Evolutionary conservation across 495 filamentous ascomycete species (phyloP), one percentile per base, ranked within the genome.

Genomic region (Entonaema liquescens): DNA sequence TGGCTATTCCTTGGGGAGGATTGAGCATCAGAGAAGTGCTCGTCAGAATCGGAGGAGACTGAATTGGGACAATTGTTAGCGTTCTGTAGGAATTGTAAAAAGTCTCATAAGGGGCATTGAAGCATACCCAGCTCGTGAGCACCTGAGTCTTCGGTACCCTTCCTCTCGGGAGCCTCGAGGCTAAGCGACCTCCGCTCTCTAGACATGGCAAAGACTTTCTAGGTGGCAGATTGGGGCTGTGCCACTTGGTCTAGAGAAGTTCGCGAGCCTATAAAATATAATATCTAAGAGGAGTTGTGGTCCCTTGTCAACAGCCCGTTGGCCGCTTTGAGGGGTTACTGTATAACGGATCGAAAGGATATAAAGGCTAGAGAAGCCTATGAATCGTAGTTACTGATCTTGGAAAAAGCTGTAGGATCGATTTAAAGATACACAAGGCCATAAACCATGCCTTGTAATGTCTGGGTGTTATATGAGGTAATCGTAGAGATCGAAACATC

Each of bases 1-100:
- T 58, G 86, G 40, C 67, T 76, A 87, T 56, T 86, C 85, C 71
- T 76, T 59, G 79, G 82, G 67, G 88, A 91, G 78, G 95, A 92
- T 62, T 89, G 91, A 66, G 94, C 94, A 83, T 97, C 94, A 55
- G 93, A 93, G 78, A 94, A 97, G 79, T 97, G 92, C 56, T 97
- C 94, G 28, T 96, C 93, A 49, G 89, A 91, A 62, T 90, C 90
- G 19, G 91, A 91, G 53, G 82, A 85, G 78, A 85, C 88, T 87
- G 65, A 47, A 49, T 53, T 33, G 31, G 21, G 11, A 28, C 29
- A 52, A 56, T 65, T 26, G 62, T 75, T 67, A 70, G 56, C 47
- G 13, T 40, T 11, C 19, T 21, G 42, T 21, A n/a, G 19, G 23
- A 50, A 63, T 11, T 6, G 47, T 2, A 36, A 53, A 53, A 5